Evolutionary conservation across 2,329 filamentous ascomycete species (phyloP), one percentile per base, ranked within the genome.

Genomic region (Fusarium haematococcum): DNA sequence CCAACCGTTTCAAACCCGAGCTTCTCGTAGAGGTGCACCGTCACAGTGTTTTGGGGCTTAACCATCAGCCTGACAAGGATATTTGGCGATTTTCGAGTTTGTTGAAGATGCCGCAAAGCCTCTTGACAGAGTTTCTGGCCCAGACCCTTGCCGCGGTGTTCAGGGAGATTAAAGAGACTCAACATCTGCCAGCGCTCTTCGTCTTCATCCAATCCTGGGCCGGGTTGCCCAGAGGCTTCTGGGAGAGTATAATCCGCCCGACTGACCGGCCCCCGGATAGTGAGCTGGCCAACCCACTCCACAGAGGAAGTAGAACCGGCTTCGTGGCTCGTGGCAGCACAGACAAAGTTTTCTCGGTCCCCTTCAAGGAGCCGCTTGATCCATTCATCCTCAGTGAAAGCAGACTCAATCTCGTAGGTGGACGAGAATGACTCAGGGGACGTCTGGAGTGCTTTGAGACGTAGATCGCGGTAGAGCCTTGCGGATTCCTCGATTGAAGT

Each of bases 161-260:
- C 56, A 9, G 16, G 0, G 10, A 59, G 8, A 8, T 14, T 59
- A 6, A 59, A 59, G 14, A 59, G 56, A 13, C 56, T 59, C 33
- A 59, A 8, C 56, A 59, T 59, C 23, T 59, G 56, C 56, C 56
- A 59, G 16, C 35, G 35, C 23, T 59, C 56, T n/a, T 59, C 56
- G 1, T 27, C 56, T 13, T 59, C 35, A n/a, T 41, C 35, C 18
- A 16, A 30, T 4, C 16, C 33, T 7, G 35, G 56, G 23, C 1
- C 23, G 4, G 56, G 35, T 25, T 59, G 56, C 2, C 23, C 25
- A 41, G 56, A 59, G 16, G 33, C 10, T 27, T 59, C 56, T 6
- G 56, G 56, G 16, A 59, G 56, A 30, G 7, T 16, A 2, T 37
- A 59, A 9, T 59, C 35, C 5, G 6, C 9, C 13, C 6, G 6